phyloP scores from a whole-genome alignment of 768 basidiomycete genomes.

The Suillus sp. region DNA sequence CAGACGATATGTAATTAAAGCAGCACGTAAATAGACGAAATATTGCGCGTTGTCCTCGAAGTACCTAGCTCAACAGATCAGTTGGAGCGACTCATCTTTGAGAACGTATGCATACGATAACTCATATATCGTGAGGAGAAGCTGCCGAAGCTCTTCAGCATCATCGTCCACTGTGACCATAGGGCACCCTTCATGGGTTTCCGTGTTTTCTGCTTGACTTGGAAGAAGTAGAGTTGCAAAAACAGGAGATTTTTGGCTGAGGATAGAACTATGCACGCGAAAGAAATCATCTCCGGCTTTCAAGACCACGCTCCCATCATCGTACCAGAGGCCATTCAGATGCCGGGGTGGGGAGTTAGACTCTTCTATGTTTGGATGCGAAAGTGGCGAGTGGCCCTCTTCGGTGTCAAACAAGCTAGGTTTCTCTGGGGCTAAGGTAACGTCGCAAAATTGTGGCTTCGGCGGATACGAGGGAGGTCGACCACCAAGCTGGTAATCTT shows the following conservation, averaged over 20 bases:
- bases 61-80: not conserved
- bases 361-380: not conserved
- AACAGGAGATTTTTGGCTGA: not conserved
- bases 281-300: not conserved
- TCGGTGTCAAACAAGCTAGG: not conserved
- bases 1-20: too few species aligned
- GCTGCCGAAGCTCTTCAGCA: not conserved
- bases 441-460: not conserved
- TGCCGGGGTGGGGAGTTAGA: not conserved
- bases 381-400: not conserved
- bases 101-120: not conserved
- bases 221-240: not conserved
- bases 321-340: not conserved
- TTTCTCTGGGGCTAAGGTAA: not conserved
- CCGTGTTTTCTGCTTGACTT: not conserved
- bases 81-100: too few species aligned
- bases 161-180: not conserved
- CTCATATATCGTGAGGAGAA: not conserved
- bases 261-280: not conserved
- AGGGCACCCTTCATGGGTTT: not conserved
- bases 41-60: conserved; percentile 4
- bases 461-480: not conserved
- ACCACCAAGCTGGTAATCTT: conserved; percentile 1
- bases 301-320: conserved; percentile 1
- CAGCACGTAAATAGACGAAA: not conserved